A percentile compares a stretch with the other conserved stretches of the same genome.
Conservation (phyloP, 768 basidiomycete genomes). For the Ephemerocybe angulata region DNA sequence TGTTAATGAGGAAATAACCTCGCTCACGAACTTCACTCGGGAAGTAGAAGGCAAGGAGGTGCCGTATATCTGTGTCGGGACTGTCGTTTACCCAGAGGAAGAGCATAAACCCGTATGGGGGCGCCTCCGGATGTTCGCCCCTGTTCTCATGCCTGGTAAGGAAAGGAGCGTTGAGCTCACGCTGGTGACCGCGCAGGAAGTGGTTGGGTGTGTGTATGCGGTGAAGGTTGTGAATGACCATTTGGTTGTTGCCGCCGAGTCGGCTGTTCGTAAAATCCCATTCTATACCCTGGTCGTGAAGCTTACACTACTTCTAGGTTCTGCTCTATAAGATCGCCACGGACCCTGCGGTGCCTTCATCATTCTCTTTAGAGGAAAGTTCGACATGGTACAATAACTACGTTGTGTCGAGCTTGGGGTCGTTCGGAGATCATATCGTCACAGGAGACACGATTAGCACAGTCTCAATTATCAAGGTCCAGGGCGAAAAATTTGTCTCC, state of each 20-base stretch:
- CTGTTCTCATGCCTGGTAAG: constrained; percentile 24
- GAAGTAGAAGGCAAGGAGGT: constrained; percentile 26
- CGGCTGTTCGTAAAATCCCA: constrained; percentile 53
- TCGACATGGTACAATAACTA: constrained; percentile 82
- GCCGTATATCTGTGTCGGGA: constrained; percentile 50
- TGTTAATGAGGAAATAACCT: constrained; percentile 59
- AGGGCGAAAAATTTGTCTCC: constrained; percentile 40
- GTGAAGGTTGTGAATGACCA: constrained; percentile 46
- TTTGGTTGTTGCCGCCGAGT: constrained; percentile 71
- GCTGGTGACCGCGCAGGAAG: constrained; percentile 40
- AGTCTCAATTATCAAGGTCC: constrained; percentile 61
- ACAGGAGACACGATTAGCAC: constrained; percentile 83
- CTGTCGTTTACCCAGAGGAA: constrained; percentile 35
- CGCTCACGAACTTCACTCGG: constrained; percentile 39
- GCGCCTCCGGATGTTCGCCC: constrained; percentile 55
- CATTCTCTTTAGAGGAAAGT: constrained; percentile 38
- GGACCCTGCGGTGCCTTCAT: constrained; percentile 27
- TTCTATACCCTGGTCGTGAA: background rate
- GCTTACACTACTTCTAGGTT: constrained; percentile 34
- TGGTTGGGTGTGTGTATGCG: constrained; percentile 68
- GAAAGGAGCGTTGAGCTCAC: constrained; percentile 29
- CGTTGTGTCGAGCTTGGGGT: constrained; percentile 62
- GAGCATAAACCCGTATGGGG: constrained; percentile 56
- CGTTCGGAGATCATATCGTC: constrained; percentile 51
- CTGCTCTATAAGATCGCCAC: constrained; percentile 40